Percentiles rank a stretch among this genome's conserved stretches.
These are phyloP conservation scores for Neoboletus subvelutipes DNA, from an alignment of 768 basidiomycete species.

Conservation along the genomic window DNA sequence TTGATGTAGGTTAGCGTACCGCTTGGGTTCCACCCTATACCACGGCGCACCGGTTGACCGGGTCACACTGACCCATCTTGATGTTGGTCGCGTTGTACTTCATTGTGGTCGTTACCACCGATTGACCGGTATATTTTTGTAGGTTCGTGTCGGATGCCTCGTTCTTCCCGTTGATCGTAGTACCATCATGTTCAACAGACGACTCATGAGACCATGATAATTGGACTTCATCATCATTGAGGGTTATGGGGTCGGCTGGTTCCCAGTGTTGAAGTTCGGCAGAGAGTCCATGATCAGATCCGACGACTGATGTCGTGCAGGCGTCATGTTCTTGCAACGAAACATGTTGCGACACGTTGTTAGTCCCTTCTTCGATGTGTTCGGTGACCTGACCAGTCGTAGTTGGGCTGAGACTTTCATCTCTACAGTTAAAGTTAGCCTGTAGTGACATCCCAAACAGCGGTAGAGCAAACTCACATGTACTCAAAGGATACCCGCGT, in stretches of 20 bases:
- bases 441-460: background rate
- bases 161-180: background rate
- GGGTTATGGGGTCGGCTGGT: background rate
- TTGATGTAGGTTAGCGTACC: background rate
- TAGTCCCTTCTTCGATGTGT: background rate
- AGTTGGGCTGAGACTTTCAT: background rate
- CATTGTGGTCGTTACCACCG: background rate
- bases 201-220: background rate
- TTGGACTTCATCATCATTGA: background rate
- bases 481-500: background rate
- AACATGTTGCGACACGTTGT: background rate
- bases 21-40: background rate
- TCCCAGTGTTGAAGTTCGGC: background rate
- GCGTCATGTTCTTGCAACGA: background rate
- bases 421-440: background rate
- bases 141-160: background rate
- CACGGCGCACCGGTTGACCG: background rate
- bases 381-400: background rate
- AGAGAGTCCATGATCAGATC: background rate
- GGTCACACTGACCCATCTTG: background rate
- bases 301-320: background rate
- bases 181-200: background rate
- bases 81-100: background rate
- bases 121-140: background rate
- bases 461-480: background rate